phyloP scores from a whole-genome alignment of 371 early-diverging fungal genomes.

The Quaeritorhiza haematococci region DNA sequence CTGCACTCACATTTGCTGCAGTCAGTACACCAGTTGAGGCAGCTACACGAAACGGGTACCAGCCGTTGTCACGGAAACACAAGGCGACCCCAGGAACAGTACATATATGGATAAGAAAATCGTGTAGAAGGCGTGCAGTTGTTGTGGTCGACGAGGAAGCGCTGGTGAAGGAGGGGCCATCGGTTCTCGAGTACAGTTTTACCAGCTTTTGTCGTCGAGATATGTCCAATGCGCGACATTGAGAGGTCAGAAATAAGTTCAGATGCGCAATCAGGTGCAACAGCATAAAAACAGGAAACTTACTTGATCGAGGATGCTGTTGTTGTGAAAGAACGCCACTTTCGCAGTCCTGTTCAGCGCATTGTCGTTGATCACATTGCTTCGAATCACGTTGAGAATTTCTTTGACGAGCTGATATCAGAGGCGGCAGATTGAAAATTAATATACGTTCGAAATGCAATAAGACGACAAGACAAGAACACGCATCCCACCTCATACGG shows the following conservation, averaged over 20 bases:
- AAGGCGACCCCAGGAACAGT: conserved; percentile 69
- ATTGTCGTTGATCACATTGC: conserved; percentile 61
- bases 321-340: conserved; percentile 60
- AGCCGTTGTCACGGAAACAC: conserved; percentile 68
- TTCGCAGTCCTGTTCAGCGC: conserved; percentile 52
- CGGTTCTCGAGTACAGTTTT: conserved; percentile 52
- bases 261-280: neutral
- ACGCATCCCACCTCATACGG: conserved; percentile 46
- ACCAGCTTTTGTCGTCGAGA: conserved; percentile 31
- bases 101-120: conserved; percentile 69
- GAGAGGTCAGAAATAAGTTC: neutral
- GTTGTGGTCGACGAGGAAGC: conserved; percentile 31
- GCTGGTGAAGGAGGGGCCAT: conserved; percentile 32
- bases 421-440: neutral
- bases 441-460: conserved; percentile 1
- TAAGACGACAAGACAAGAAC: neutral
- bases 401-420: conserved; percentile 64
- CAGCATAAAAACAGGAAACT: no score
- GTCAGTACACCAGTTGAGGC: neutral
- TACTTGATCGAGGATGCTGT: conserved; percentile 62
- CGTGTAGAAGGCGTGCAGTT: conserved; percentile 60
- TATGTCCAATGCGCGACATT: neutral
- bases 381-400: conserved; percentile 50
- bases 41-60: conserved; percentile 58
- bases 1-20: conserved; percentile 8